Evolutionary conservation across 768 basidiomycete genomes (phyloP).

Genomic region (Krasilnikovozyma curviuscula): DNA sequence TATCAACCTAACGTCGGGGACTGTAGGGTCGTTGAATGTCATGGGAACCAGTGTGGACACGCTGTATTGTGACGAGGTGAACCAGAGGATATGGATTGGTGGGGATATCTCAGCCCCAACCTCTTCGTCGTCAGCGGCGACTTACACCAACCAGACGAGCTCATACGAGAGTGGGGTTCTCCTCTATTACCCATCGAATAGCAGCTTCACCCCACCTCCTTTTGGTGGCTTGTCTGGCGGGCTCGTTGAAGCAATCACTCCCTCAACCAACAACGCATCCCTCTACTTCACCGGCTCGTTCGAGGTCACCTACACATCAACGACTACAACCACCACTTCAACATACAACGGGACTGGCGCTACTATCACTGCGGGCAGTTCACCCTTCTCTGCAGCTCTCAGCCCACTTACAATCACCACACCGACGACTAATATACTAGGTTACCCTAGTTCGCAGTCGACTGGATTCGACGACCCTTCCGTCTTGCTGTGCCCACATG

Average conservation of each 20-base stretch:
- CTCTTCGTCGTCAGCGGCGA: conserved; percentile 19
- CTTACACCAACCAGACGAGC: conserved; percentile 15
- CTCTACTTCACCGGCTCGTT: conserved; percentile 83
- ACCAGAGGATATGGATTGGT: conserved; percentile 54
- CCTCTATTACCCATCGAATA: conserved; percentile 19
- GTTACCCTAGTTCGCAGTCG: conserved; percentile 43
- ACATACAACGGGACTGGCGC: conserved; percentile 7
- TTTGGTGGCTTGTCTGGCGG: conserved; percentile 60
- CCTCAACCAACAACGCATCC: conserved; percentile 43
- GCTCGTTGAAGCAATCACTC: conserved; percentile 53
- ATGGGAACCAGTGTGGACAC: conserved; percentile 49
- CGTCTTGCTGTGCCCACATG: conserved; percentile 63
- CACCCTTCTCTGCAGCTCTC: conserved; percentile 72
- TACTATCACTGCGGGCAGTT: conserved; percentile 61
- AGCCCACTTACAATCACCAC: conserved; percentile 51
- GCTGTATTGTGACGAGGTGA: conserved; percentile 53
- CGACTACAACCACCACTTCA: conserved; percentile 36
- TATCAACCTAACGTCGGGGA: conserved; percentile 41
- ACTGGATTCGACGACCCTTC: conserved; percentile 35
- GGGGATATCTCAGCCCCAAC: conserved; percentile 37
- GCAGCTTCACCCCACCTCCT: conserved; percentile 52
- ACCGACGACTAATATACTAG: conserved; percentile 33
- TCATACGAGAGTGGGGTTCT: conserved; percentile 22
- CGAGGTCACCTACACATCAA: conserved; percentile 38
- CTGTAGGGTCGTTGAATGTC: conserved; percentile 42